Conservation (phyloP, 495 filamentous ascomycete genomes). For the Penicillium paradoxum region DNA sequence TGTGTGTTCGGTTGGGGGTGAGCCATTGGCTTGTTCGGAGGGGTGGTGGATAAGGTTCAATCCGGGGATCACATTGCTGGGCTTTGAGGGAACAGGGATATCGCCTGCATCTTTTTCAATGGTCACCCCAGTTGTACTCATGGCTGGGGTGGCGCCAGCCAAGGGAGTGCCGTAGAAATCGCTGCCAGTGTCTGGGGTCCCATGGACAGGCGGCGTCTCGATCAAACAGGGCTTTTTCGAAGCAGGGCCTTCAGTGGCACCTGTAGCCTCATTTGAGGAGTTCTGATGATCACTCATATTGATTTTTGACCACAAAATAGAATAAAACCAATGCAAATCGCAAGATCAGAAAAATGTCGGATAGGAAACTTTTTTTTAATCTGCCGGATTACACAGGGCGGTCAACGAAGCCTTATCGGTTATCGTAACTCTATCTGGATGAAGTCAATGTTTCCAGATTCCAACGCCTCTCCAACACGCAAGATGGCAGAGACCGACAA, state of each 20-base stretch:
- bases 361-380: constrained; percentile 30
- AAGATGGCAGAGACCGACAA: constrained; percentile 12
- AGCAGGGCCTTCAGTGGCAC: constrained; percentile 18
- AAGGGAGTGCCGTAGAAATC: constrained; percentile 43
- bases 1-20: constrained; percentile 7
- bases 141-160: constrained; percentile 24
- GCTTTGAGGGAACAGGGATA: constrained; percentile 7
- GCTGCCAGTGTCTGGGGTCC: constrained; percentile 36
- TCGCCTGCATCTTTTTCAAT: constrained; percentile 5
- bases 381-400: constrained; percentile 32
- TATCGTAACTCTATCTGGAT: constrained; percentile 14
- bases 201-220: constrained; percentile 34
- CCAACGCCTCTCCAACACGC: background rate
- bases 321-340: background rate
- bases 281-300: constrained; percentile 44
- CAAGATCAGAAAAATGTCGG: constrained; percentile 29
- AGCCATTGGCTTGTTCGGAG: constrained; percentile 13
- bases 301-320: background rate
- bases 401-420: constrained; percentile 32
- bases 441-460: background rate
- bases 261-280: constrained; percentile 6
- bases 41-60: constrained; percentile 34
- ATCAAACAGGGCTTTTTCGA: constrained; percentile 21
- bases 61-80: constrained; percentile 34
- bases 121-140: background rate